phyloP scores from a whole-genome alignment of 495 filamentous ascomycete species.

The Trichoderma virens region DNA sequence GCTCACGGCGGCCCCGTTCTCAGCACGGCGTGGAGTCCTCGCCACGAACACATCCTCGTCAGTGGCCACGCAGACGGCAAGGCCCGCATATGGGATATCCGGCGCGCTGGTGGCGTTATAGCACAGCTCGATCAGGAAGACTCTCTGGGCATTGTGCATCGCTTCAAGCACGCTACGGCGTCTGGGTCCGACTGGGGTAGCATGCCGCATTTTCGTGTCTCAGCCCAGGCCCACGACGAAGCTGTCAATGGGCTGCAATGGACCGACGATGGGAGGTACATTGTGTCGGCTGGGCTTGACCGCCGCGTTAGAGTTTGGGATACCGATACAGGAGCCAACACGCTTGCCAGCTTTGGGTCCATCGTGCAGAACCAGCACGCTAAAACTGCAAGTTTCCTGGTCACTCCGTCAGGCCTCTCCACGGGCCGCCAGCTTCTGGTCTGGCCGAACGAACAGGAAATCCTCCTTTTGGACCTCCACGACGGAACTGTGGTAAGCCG shows the following conservation, averaged over 20 bases:
- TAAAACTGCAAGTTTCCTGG: conserved; percentile 52
- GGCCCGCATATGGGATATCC: conserved; percentile 78
- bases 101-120: conserved; percentile 62
- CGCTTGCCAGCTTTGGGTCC: conserved; percentile 74
- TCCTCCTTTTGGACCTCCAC: conserved; percentile 67
- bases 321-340: conserved; percentile 68
- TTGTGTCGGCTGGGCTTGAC: conserved; percentile 77
- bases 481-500: conserved; percentile 66
- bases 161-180: conserved; percentile 25
- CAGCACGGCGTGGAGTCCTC: conserved; percentile 71
- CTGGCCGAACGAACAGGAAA: conserved; percentile 70
- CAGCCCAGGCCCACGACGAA: conserved; percentile 62
- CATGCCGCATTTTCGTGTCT: conserved; percentile 36
- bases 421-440: conserved; percentile 54
- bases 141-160: conserved; percentile 46
- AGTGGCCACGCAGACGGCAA: conserved; percentile 70
- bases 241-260: conserved; percentile 77
- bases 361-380: conserved; percentile 63
- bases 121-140: conserved; percentile 76
- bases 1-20: conserved; percentile 55
- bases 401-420: conserved; percentile 47
- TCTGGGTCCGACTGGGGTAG: conserved; percentile 35
- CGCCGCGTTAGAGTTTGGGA: conserved; percentile 79
- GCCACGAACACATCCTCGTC: conserved; percentile 68
- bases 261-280: conserved; percentile 65